These are phyloP conservation scores for Bacterosira constricta DNA, from an alignment of 108 stramenopile species.

Conservation along the genomic window DNA sequence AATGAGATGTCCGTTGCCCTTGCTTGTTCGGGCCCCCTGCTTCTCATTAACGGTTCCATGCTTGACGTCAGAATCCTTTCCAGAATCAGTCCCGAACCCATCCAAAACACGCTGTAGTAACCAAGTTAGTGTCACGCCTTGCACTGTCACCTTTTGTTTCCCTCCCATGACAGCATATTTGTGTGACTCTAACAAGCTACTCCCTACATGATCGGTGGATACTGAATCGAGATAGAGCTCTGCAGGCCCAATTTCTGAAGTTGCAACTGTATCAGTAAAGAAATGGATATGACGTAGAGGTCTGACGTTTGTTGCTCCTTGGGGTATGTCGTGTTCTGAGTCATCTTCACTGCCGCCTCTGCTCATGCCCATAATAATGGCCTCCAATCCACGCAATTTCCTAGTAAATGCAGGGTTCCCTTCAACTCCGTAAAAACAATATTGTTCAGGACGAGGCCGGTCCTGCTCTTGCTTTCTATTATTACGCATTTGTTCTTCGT, in stretches of 20 bases:
- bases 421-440: conserved; percentile 55
- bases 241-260: conserved; percentile 44
- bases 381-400: conserved; percentile 42
- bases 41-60: no score
- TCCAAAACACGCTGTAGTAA: conserved; percentile 21
- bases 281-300: conserved; percentile 52
- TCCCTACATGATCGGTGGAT: conserved; percentile 34
- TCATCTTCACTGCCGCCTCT: no score
- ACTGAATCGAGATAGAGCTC: conserved; percentile 48
- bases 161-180: no score
- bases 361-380: conserved; percentile 36
- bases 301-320: no score
- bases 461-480: no score
- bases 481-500: no score
- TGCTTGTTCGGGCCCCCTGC: no score
- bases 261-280: conserved; percentile 51
- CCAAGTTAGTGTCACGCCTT: conserved; percentile 34
- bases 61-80: conserved; percentile 8
- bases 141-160: conserved; percentile 52
- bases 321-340: no score
- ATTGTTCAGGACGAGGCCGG: conserved; percentile 13
- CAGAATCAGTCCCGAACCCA: conserved; percentile 15
- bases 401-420: conserved; percentile 55
- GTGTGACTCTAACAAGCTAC: conserved; percentile 43
- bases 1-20: conserved; percentile 49